A percentile compares a stretch with the other conserved stretches of the same genome.
These are phyloP conservation scores for Fusarium chuoi DNA, from an alignment of 2,329 filamentous ascomycete genomes.

Conservation along the genomic window DNA sequence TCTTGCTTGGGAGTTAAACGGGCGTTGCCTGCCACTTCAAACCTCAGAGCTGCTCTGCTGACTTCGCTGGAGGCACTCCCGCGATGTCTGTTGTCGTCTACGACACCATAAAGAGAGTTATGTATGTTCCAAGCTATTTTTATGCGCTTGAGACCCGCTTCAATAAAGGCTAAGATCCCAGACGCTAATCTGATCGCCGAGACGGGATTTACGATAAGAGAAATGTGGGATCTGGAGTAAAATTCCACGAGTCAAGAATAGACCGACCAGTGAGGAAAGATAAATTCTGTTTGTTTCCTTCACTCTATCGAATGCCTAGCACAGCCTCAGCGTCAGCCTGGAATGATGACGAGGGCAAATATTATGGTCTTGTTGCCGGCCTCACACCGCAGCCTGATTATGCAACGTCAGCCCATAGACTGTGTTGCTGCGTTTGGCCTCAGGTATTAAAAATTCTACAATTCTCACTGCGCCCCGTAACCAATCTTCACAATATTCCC, in stretches of 20 bases:
- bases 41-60: background rate
- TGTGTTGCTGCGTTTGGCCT: background rate
- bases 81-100: background rate
- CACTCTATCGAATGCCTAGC: too few relatives aligned
- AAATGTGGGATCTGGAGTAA: background rate
- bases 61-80: background rate
- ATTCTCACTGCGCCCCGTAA: background rate
- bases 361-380: background rate
- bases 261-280: background rate
- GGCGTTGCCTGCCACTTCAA: background rate
- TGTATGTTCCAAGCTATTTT: background rate
- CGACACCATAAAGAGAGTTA: background rate
- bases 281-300: too few relatives aligned
- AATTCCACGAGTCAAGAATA: rapidly evolving
- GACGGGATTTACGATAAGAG: background rate
- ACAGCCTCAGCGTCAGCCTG: background rate
- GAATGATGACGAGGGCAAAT: background rate
- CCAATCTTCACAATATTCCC: background rate
- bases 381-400: background rate
- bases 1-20: background rate
- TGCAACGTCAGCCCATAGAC: background rate
- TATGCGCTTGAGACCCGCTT: background rate
- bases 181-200: background rate
- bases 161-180: background rate
- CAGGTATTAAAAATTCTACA: background rate